Conservation (phyloP, 495 filamentous ascomycete genomes). For the Hyaloscypha finlandica region DNA sequence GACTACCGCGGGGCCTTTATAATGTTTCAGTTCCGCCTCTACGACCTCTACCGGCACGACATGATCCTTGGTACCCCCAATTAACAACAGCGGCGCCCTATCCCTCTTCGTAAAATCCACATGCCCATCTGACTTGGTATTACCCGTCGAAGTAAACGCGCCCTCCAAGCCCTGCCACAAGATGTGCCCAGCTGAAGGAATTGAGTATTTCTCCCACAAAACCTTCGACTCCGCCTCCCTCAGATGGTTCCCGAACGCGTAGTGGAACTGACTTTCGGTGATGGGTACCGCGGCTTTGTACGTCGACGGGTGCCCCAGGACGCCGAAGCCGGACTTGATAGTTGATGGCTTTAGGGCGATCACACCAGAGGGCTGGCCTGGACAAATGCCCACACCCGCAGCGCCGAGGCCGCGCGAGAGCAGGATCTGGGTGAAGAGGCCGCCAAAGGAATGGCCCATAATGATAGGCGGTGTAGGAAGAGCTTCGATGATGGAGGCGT, state of each 20-base stretch:
- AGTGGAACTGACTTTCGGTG: constrained; percentile 28
- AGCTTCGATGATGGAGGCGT: constrained; percentile 21
- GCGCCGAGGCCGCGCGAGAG: constrained; percentile 26
- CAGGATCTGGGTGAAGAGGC: constrained; percentile 27
- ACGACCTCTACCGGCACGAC: constrained; percentile 54
- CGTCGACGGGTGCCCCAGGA: constrained; percentile 26
- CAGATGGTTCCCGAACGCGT: constrained; percentile 29
- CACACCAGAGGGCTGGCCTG: constrained; percentile 26
- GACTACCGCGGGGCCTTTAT: constrained; percentile 20
- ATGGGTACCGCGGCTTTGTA: constrained; percentile 29
- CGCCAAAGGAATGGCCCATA: constrained; percentile 31
- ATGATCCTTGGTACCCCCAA: constrained; percentile 62
- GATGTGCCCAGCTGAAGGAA: constrained; percentile 28
- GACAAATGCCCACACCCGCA: constrained; percentile 24
- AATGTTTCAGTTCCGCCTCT: constrained; percentile 30
- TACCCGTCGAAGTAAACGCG: neutral
- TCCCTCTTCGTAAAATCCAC: constrained; percentile 22
- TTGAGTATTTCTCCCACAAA: constrained; percentile 26
- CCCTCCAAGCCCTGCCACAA: constrained; percentile 28
- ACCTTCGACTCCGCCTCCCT: constrained; percentile 19
- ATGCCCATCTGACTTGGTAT: constrained; percentile 12
- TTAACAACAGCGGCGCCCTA: constrained; percentile 49
- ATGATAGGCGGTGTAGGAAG: constrained; percentile 29
- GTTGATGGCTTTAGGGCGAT: constrained; percentile 21
- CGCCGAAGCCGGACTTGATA: constrained; percentile 19